Evolutionary conservation across 2,329 filamentous ascomycete genomes (phyloP).

Genomic region (Pezicula radicicola): DNA sequence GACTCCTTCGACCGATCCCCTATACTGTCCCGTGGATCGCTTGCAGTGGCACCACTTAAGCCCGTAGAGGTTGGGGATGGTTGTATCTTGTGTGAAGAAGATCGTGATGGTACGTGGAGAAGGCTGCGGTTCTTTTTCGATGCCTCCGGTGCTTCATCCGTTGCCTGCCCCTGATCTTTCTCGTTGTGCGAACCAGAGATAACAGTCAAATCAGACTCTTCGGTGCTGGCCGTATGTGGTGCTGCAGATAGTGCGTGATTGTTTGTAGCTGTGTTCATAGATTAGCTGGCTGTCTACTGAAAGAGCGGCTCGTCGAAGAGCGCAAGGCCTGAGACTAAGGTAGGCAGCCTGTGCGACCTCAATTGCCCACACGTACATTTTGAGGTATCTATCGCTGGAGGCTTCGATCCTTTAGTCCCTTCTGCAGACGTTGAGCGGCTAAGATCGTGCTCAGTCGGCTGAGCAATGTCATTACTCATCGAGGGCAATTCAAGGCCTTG

Average conservation of each 20-base stretch:
- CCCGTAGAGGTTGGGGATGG: conserved; percentile 57
- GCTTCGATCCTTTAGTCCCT: conserved; percentile 24
- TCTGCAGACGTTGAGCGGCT: conserved; percentile 26
- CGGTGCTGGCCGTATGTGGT: conserved; percentile 25
- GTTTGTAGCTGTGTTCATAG: conserved; percentile 18
- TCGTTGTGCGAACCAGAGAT: conserved; percentile 22
- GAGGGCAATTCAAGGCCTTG: conserved; percentile 26
- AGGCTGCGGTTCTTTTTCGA: conserved; percentile 44
- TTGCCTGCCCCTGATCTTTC: conserved; percentile 17
- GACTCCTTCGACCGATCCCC: conserved; percentile 63
- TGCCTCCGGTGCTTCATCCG: conserved; percentile 21
- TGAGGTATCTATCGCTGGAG: conserved; percentile 27
- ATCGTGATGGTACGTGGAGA: conserved; percentile 58
- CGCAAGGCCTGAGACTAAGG: neutral
- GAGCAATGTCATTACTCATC: conserved; percentile 33
- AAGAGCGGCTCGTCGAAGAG: conserved; percentile 5
- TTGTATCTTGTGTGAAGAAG: conserved; percentile 59
- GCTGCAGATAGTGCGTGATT: conserved; percentile 22
- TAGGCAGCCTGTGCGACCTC: too few species aligned
- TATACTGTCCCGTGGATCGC: conserved; percentile 59
- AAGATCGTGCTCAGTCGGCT: conserved; percentile 30
- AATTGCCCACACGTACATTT: conserved; percentile 19
- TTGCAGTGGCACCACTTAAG: conserved; percentile 56
- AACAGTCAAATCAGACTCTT: conserved; percentile 24
- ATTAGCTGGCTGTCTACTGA: conserved; percentile 16